phyloP scores from a whole-genome alignment of 768 basidiomycete genomes.

The Mycena alexandri region DNA sequence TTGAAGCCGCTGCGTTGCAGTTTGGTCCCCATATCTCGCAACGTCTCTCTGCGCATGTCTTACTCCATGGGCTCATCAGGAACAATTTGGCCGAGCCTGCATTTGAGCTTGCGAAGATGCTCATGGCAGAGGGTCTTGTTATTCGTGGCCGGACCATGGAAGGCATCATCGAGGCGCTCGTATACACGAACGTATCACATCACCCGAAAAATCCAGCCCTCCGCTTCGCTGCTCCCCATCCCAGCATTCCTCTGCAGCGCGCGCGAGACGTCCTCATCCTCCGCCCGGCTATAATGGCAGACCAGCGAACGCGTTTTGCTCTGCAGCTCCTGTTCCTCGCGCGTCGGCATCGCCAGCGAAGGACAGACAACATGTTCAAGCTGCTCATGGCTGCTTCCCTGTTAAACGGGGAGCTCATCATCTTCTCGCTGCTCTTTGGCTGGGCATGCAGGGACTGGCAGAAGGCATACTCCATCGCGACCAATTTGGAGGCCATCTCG shows the following conservation, averaged over 20 bases:
- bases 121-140: slow-evolving; percentile 67
- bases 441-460: slow-evolving; percentile 76
- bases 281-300: slow-evolving; percentile 49
- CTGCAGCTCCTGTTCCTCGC: slow-evolving; percentile 66
- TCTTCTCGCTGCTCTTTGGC: slow-evolving; percentile 80
- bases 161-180: slow-evolving; percentile 50
- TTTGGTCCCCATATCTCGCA: slow-evolving; percentile 67
- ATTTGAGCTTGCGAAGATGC: slow-evolving; percentile 57
- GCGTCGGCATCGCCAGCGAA: slow-evolving; percentile 64
- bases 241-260: slow-evolving; percentile 30
- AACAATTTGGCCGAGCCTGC: slow-evolving; percentile 62
- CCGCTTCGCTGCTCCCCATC: slow-evolving; percentile 33
- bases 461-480: slow-evolving; percentile 47
- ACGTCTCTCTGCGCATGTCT: slow-evolving; percentile 70
- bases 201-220: slow-evolving; percentile 27
- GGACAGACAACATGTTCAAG: slow-evolving; percentile 72
- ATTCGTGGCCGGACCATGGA: slow-evolving; percentile 66
- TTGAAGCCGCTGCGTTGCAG: slow-evolving; percentile 55
- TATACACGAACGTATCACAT: slow-evolving; percentile 28
- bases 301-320: slow-evolving; percentile 62
- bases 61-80: slow-evolving; percentile 76
- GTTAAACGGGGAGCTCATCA: slow-evolving; percentile 82
- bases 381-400: slow-evolving; percentile 73
- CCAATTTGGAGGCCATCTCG: slow-evolving; percentile 37
- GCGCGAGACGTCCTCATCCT: slow-evolving; percentile 46